Conservation (phyloP, 306 rosid species). For the Mimosa pudica region DNA sequence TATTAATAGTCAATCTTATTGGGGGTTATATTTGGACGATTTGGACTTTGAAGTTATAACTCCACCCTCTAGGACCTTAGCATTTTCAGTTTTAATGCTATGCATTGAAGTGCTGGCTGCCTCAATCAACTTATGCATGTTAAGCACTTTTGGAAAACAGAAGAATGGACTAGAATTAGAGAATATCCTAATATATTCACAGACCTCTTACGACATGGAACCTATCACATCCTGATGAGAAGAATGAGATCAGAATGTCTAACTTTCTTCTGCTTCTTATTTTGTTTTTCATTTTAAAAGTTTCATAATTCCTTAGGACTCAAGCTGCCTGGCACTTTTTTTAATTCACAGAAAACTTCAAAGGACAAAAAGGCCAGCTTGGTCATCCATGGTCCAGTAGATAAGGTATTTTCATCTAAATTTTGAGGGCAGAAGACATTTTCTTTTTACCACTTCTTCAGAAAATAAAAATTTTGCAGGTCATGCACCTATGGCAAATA, state of each 20-base stretch:
- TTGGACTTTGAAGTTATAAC: background rate
- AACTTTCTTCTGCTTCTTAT: background rate
- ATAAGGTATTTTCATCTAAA: constrained; percentile 67
- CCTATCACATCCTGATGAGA: constrained; percentile 15
- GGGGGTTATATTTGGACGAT: background rate
- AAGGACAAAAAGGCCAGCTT: constrained; percentile 93
- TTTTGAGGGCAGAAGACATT: constrained; percentile 18
- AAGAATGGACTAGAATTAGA: constrained; percentile 13
- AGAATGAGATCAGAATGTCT: background rate
- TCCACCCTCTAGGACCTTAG: background rate
- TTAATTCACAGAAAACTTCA: constrained; percentile 80
- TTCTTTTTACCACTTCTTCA: background rate
- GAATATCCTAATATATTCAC: no score
- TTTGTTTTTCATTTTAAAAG: background rate
- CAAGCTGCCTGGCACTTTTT: constrained; percentile 33
- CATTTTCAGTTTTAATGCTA: background rate
- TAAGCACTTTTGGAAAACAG: background rate
- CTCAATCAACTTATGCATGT: constrained; percentile 17
- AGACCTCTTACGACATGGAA: constrained; percentile 19
- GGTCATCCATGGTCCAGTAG: constrained; percentile 86
- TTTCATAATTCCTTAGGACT: constrained; percentile 19
- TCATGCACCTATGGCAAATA: background rate
- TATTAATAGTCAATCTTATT: background rate
- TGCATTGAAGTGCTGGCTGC: constrained; percentile 20
- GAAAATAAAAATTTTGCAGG: background rate